Conservation (phyloP, 306 rosid species). For the Sesbania bispinosa region DNA sequence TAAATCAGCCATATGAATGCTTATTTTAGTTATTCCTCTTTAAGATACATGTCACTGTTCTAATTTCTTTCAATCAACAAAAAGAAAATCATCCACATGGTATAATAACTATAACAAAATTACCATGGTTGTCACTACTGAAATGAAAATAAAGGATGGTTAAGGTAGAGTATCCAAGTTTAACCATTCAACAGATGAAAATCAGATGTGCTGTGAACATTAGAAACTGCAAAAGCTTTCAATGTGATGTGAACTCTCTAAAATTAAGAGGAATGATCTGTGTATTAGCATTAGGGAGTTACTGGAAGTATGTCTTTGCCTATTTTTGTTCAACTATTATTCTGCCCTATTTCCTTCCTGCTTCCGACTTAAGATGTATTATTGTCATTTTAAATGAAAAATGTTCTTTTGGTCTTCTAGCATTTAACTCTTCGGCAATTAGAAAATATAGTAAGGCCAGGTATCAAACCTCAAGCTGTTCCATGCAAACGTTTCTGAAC, state of each 20-base stretch:
- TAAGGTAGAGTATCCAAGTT: not conserved
- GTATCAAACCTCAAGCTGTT: slow-evolving; percentile 84
- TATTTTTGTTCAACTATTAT: not conserved
- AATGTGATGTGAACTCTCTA: not conserved
- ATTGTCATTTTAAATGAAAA: not conserved
- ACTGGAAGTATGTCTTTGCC: not conserved
- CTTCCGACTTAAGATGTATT: not conserved
- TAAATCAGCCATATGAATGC: slow-evolving; percentile 4
- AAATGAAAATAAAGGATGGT: not conserved
- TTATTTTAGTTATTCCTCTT: slow-evolving; percentile 7
- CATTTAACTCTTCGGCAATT: slow-evolving; percentile 25
- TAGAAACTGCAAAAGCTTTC: not conserved
- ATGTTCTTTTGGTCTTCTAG: not conserved
- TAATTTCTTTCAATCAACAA: slow-evolving; percentile 4
- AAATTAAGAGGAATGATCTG: not conserved
- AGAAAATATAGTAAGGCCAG: slow-evolving; percentile 25
- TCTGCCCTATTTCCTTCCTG: not conserved
- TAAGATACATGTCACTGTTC: slow-evolving; percentile 1
- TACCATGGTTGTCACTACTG: not conserved
- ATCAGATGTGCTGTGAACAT: not conserved
- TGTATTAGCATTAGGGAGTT: not conserved
- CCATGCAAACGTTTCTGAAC: slow-evolving; percentile 99
- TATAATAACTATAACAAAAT: not conserved
- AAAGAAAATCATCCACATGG: not conserved
- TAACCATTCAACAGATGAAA: not conserved